Conservation (phyloP, 164 flowering plant species). For the Berberis vulgaris region DNA sequence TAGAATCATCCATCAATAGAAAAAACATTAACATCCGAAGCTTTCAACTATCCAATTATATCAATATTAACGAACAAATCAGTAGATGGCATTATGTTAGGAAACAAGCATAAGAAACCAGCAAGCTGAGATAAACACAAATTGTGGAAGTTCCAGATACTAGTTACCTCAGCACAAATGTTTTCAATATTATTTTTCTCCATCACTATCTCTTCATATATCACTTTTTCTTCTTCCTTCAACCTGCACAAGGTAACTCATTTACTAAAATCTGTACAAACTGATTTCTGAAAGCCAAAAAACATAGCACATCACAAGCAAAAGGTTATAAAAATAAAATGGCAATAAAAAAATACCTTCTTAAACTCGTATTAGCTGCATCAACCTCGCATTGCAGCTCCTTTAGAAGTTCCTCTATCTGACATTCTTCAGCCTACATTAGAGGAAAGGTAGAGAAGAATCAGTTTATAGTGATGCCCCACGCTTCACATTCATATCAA, state of each 20-base stretch:
- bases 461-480: neutral
- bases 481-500: no score
- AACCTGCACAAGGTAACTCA: constrained; percentile 33
- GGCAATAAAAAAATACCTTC: constrained; percentile 31
- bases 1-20: constrained; percentile 11
- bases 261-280: neutral
- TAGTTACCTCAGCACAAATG: constrained; percentile 38
- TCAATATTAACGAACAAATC: neutral
- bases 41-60: neutral
- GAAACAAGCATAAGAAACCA: neutral
- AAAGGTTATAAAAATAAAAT: neutral
- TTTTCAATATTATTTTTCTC: constrained; percentile 25
- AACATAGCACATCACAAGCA: neutral
- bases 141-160: neutral
- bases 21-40: neutral
- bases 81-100: neutral
- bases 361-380: constrained; percentile 24
- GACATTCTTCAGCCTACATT: constrained; percentile 62
- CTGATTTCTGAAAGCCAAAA: neutral
- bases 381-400: constrained; percentile 44
- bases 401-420: constrained; percentile 47
- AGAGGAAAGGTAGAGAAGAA: neutral
- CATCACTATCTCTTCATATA: constrained; percentile 27
- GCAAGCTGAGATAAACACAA: neutral
- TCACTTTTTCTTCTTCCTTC: constrained; percentile 47